Evolutionary conservation across 805 yeast genomes (phyloP).

Genomic region (Saturnispora besseyi): DNA sequence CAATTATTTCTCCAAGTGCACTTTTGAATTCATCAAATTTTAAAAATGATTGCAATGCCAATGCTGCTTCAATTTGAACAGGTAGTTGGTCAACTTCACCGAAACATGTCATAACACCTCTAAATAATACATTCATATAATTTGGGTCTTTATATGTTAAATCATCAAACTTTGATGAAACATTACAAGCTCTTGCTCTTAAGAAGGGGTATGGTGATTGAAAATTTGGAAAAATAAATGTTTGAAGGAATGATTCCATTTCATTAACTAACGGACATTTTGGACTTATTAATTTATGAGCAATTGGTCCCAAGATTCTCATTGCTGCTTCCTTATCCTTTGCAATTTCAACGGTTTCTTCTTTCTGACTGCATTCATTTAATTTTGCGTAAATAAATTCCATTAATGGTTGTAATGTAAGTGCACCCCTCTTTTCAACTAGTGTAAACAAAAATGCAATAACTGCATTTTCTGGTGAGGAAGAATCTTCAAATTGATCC

Average conservation of each 20-base stretch:
- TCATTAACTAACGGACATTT: slow-evolving; percentile 51
- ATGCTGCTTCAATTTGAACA: slow-evolving; percentile 73
- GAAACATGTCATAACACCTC: slow-evolving; percentile 40
- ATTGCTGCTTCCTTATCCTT: slow-evolving; percentile 71
- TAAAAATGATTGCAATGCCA: slow-evolving; percentile 76
- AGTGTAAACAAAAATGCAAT: slow-evolving; percentile 60
- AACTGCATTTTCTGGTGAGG: slow-evolving; percentile 74
- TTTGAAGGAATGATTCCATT: slow-evolving; percentile 59
- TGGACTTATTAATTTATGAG: slow-evolving; percentile 46
- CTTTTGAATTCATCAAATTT: slow-evolving; percentile 56
- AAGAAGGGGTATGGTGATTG: slow-evolving; percentile 53
- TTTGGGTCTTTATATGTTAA: slow-evolving; percentile 39
- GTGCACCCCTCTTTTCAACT: slow-evolving; percentile 56
- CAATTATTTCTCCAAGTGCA: slow-evolving; percentile 56
- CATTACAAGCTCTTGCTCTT: slow-evolving; percentile 66
- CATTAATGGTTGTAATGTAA: slow-evolving; percentile 51
- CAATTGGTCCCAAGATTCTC: slow-evolving; percentile 67
- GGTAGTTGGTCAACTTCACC: slow-evolving; percentile 49
- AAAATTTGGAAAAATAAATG: slow-evolving; percentile 66
- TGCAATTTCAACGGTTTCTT: slow-evolving; percentile 42
- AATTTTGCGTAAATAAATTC: slow-evolving; percentile 50
- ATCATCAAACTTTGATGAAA: slow-evolving; percentile 54
- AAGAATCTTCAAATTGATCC: slow-evolving; percentile 51
- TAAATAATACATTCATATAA: slow-evolving; percentile 31
- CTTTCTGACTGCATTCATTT: slow-evolving; percentile 26